These are phyloP conservation scores for Lactifluus piperatus DNA, from an alignment of 768 basidiomycete genomes.

Conservation along the genomic window DNA sequence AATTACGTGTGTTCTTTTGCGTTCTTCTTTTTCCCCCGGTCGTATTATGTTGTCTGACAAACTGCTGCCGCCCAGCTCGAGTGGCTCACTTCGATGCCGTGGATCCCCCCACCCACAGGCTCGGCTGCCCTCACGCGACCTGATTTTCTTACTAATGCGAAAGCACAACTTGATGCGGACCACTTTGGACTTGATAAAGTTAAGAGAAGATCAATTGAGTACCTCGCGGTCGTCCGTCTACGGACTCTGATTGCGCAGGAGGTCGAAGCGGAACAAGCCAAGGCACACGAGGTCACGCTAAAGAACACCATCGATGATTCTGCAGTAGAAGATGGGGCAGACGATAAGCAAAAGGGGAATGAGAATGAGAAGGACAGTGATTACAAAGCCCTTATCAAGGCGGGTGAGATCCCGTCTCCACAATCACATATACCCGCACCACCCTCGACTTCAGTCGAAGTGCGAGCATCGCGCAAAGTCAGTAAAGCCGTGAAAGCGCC, in stretches of 20 bases:
- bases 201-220: conserved; percentile 87
- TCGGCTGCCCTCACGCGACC: conserved; percentile 38
- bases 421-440: background rate
- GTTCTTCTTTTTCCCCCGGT: background rate
- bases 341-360: conserved; percentile 3
- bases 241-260: conserved; percentile 21
- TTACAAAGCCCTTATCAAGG: conserved; percentile 7
- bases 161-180: conserved; percentile 76
- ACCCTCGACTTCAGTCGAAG: conserved; percentile 6
- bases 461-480: background rate
- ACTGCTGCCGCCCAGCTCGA: conserved; percentile 54
- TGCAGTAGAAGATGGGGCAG: conserved; percentile 8
- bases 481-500: conserved; percentile 55
- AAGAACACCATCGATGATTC: conserved; percentile 17
- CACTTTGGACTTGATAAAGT: conserved; percentile 91
- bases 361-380: background rate
- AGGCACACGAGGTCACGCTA: conserved; percentile 17
- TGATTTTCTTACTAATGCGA: conserved; percentile 60
- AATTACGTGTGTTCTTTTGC: conserved; percentile 52
- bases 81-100: conserved; percentile 82
- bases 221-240: conserved; percentile 76
- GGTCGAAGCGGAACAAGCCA: conserved; percentile 1
- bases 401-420: background rate
- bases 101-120: conserved; percentile 47
- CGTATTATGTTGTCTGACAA: background rate